Conservation (phyloP, 73 alveolate genomes). For the Tetrahymena thermophila region DNA sequence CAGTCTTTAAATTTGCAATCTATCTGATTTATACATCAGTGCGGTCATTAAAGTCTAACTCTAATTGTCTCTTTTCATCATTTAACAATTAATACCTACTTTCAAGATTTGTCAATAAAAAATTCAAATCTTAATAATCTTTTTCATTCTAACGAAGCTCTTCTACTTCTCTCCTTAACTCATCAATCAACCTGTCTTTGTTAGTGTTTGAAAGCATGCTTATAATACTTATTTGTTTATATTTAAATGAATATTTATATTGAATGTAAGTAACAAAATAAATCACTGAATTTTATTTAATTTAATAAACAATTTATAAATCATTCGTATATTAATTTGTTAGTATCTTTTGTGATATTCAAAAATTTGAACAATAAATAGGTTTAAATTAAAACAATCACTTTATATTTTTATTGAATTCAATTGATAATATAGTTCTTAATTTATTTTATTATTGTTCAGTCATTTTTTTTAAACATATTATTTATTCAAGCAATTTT, state of each 20-base stretch:
- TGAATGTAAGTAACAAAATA: not conserved
- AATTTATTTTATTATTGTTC: not conserved
- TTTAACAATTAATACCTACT: conserved; percentile 8
- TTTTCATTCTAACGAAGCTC: conserved; percentile 16
- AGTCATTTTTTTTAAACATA: not conserved
- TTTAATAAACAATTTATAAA: too few relatives aligned
- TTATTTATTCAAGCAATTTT: too few relatives aligned
- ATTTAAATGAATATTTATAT: too few relatives aligned
- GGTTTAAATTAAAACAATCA: not conserved
- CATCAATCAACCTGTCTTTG: not conserved
- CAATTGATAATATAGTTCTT: too few relatives aligned
- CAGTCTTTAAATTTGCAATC: conserved; percentile 24
- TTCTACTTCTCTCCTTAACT: conserved; percentile 11
- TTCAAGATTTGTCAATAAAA: conserved; percentile 28
- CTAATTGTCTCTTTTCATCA: conserved; percentile 21
- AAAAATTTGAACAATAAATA: not conserved
- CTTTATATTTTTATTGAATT: too few relatives aligned
- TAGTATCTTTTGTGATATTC: not conserved
- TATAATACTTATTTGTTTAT: not conserved
- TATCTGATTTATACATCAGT: conserved; percentile 12
- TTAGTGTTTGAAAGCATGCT: not conserved
- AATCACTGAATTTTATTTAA: not conserved
- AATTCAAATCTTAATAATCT: conserved; percentile 38
- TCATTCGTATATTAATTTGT: not conserved
- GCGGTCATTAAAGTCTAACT: conserved; percentile 17